Conservation (phyloP, 805 yeast species). For the Kurtzmaniella fragi region DNA sequence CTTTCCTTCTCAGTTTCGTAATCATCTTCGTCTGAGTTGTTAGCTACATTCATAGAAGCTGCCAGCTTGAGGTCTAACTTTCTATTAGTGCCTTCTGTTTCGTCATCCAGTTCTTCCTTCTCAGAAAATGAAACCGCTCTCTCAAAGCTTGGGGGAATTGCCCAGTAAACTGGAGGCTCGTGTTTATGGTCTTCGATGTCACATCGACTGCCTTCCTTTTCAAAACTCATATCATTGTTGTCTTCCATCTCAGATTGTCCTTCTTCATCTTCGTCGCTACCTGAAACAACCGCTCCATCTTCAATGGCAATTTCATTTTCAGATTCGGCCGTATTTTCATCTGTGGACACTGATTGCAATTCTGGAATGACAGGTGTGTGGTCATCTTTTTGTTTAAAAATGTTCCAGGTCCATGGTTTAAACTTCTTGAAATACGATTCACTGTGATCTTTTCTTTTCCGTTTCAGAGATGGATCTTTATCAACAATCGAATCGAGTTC, state of each 20-base stretch:
- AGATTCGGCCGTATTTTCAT: not conserved
- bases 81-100: not conserved
- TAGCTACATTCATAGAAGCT: not conserved
- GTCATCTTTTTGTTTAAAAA: not conserved
- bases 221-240: not conserved
- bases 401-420: not conserved
- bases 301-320: not conserved
- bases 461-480: too few species aligned
- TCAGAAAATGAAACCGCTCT: not conserved
- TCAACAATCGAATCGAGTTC: not conserved
- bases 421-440: not conserved
- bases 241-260: not conserved
- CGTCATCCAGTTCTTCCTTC: not conserved
- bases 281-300: not conserved
- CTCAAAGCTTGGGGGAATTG: not conserved
- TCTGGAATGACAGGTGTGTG: constrained; percentile 8
- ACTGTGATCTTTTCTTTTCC: not conserved
- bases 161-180: not conserved
- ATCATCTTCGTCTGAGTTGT: not conserved
- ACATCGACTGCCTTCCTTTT: not conserved
- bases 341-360: constrained; percentile 16
- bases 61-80: not conserved
- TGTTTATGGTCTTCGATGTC: not conserved
- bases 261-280: not conserved
- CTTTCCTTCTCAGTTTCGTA: not conserved